A percentile compares a stretch with the other conserved stretches of the same genome.
Conservation (phyloP, 768 basidiomycete species). For the Grammothele lineata region DNA sequence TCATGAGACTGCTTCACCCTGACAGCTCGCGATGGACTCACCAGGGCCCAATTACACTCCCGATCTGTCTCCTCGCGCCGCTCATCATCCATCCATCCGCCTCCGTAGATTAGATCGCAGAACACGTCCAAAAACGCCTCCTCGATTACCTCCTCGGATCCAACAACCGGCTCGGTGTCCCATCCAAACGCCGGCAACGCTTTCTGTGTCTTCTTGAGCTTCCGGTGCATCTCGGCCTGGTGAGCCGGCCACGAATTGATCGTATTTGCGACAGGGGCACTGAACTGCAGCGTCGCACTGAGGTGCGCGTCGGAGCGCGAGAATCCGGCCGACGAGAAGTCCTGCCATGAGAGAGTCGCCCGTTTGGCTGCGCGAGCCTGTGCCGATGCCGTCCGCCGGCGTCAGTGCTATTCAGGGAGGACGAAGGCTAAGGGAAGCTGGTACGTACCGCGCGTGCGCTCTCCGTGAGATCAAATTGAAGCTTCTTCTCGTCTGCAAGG, state of each 20-base stretch:
- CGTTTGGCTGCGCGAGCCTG: conserved; percentile 72
- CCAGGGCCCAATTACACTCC: conserved; percentile 92
- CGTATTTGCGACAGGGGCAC: conserved; percentile 46
- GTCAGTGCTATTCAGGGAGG: not conserved
- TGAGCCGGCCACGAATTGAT: conserved; percentile 75
- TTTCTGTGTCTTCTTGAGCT: conserved; percentile 83
- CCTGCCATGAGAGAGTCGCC: conserved; percentile 83
- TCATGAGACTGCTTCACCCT: not conserved
- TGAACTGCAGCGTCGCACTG: conserved; percentile 79
- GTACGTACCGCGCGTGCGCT: conserved; percentile 64
- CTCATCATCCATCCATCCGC: conserved; percentile 82
- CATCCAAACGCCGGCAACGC: conserved; percentile 83
- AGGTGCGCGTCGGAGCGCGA: conserved; percentile 72
- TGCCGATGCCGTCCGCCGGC: not conserved
- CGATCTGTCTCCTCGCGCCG: conserved; percentile 69
- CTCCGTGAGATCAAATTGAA: conserved; percentile 93
- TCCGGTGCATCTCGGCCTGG: conserved; percentile 66
- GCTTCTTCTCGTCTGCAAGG: conserved; percentile 54
- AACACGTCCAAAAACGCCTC: conserved; percentile 88
- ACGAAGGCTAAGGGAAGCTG: conserved; percentile 21
- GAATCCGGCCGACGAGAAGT: conserved; percentile 85
- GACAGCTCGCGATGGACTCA: conserved; percentile 36
- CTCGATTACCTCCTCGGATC: conserved; percentile 78
- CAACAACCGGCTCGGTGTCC: conserved; percentile 84
- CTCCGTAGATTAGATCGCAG: conserved; percentile 76